Conservation (phyloP, 495 filamentous ascomycete genomes). For the Bacidia rubella region DNA sequence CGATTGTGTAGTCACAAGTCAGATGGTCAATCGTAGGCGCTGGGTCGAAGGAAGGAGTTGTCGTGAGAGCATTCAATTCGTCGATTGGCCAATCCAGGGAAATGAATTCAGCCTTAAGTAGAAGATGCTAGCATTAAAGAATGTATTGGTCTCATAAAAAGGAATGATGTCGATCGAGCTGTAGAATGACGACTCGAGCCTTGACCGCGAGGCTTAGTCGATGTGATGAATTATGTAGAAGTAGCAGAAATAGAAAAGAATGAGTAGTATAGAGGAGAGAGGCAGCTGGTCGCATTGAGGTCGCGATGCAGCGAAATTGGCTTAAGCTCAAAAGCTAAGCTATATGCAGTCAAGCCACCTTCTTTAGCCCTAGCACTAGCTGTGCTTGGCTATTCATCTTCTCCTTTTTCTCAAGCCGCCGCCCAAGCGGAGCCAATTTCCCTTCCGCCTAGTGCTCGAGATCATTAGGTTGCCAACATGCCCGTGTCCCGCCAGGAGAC, state of each 20-base stretch:
- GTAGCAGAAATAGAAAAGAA: neutral
- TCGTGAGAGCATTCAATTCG: conserved; percentile 4
- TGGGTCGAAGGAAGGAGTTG: neutral
- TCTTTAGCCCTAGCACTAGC: neutral
- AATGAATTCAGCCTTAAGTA: neutral
- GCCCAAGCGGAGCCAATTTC: neutral
- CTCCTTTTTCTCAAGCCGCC: neutral
- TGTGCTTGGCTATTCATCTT: neutral
- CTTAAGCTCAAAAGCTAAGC: neutral
- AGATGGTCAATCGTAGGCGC: conserved; percentile 2
- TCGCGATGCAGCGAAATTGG: neutral
- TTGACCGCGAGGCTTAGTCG: neutral
- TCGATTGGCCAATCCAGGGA: neutral
- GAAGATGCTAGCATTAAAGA: neutral
- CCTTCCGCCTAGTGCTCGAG: neutral
- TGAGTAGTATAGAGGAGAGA: neutral
- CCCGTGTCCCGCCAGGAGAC: neutral
- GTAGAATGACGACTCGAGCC: neutral
- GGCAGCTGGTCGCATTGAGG: neutral
- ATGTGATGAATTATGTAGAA: neutral
- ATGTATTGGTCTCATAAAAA: conserved; percentile 1
- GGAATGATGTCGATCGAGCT: neutral
- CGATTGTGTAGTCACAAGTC: neutral
- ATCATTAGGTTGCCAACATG: neutral
- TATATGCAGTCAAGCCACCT: neutral